These are phyloP conservation scores for Aspergillus neotritici DNA, from an alignment of 2,329 filamentous ascomycete genomes.

Conservation along the genomic window DNA sequence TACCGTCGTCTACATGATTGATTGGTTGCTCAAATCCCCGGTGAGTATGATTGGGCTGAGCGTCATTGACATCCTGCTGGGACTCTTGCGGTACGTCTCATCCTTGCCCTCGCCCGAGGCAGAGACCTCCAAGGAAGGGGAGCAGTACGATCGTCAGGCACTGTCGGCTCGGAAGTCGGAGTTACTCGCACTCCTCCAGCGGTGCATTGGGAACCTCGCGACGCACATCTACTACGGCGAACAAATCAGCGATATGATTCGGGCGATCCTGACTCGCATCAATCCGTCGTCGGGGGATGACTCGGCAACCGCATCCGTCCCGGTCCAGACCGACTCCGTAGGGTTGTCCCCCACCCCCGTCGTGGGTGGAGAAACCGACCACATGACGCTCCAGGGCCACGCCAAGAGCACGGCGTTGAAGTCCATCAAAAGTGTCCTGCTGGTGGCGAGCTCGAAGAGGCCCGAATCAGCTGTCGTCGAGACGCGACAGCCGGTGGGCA, in stretches of 20 bases:
- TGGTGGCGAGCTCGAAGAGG: constrained; percentile 68
- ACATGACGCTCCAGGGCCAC: constrained; percentile 55
- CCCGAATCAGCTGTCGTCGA: constrained; percentile 58
- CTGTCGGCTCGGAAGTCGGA: constrained; percentile 54
- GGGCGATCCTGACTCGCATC: constrained; percentile 69
- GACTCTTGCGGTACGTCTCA: constrained; percentile 77
- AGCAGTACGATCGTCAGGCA: constrained; percentile 1
- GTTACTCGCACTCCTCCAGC: constrained; percentile 65
- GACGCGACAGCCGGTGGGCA: constrained; percentile 66
- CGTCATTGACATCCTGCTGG: constrained; percentile 88
- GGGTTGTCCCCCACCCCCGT: constrained; percentile 46
- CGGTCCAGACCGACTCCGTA: constrained; percentile 46
- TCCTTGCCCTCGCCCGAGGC: constrained; percentile 63
- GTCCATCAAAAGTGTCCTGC: constrained; percentile 74
- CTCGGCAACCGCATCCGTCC: constrained; percentile 41
- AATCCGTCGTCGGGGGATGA: constrained; percentile 56
- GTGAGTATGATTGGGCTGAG: constrained; percentile 93
- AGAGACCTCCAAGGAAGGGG: constrained; percentile 5
- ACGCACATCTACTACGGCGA: constrained; percentile 97
- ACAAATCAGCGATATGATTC: constrained; percentile 91
- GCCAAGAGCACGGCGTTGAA: constrained; percentile 63
- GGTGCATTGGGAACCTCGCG: constrained; percentile 82
- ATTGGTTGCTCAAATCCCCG: constrained; percentile 75
- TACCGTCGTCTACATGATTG: constrained; percentile 69
- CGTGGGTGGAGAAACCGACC: constrained; percentile 13